Percentiles rank a stretch among this genome's conserved stretches.
Conservation (phyloP, 2,329 filamentous ascomycete species). For the Cadophora luteo-olivacea region DNA sequence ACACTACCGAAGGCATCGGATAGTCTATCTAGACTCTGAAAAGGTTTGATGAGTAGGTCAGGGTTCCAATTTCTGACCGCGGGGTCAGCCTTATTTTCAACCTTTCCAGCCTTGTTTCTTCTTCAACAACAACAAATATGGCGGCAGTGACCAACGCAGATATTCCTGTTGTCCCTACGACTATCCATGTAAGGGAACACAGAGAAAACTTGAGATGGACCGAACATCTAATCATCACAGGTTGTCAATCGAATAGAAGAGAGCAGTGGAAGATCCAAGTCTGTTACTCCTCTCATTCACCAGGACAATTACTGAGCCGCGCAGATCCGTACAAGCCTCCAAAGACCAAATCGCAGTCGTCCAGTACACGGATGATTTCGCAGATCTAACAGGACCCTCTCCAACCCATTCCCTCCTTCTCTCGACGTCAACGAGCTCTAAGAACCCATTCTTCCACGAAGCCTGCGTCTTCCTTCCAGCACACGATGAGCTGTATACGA, state of each 20-base stretch:
- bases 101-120: background rate
- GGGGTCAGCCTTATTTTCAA: background rate
- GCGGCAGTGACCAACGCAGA: slow-evolving; percentile 34
- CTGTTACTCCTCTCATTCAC: slow-evolving; percentile 5
- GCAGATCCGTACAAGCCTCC: slow-evolving; percentile 30
- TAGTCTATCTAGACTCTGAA: background rate
- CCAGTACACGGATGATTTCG: slow-evolving; percentile 49
- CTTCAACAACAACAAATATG: slow-evolving; percentile 27
- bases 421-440: slow-evolving; percentile 48
- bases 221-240: slow-evolving; percentile 27
- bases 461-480: slow-evolving; percentile 51
- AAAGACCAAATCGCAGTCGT: slow-evolving; percentile 45
- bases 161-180: slow-evolving; percentile 28
- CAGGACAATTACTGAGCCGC: slow-evolving; percentile 18
- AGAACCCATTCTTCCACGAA: slow-evolving; percentile 54
- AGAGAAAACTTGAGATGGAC: no score
- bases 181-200: slow-evolving; percentile 29
- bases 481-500: slow-evolving; percentile 52
- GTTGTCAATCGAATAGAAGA: slow-evolving; percentile 36
- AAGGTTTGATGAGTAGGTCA: background rate
- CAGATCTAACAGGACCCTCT: slow-evolving; percentile 44
- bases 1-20: background rate
- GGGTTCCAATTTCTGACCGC: background rate
- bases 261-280: slow-evolving; percentile 37
- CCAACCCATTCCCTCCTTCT: slow-evolving; percentile 51